A percentile compares a stretch with the other conserved stretches of the same genome.
phyloP scores from a whole-genome alignment of 2,329 filamentous ascomycete species.

The Fusarium citri region DNA sequence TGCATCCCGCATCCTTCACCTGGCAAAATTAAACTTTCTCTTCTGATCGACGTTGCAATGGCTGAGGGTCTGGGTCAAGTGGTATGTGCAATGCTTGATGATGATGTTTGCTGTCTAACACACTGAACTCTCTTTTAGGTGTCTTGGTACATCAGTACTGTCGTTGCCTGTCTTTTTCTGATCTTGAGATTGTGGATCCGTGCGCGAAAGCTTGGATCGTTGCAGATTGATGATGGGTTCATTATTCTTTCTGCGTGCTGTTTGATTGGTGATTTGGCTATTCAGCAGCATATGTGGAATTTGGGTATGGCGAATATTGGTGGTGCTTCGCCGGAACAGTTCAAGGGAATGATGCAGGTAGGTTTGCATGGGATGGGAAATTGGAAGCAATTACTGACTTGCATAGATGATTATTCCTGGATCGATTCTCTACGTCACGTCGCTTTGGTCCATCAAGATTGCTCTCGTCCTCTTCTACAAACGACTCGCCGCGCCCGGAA shows the following conservation, averaged over 20 bases:
- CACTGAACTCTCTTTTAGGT: constrained; percentile 10
- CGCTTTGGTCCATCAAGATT: constrained; percentile 56
- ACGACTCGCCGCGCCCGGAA: constrained; percentile 51
- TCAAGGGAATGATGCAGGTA: constrained; percentile 45
- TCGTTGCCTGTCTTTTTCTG: constrained; percentile 35
- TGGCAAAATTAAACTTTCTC: not conserved
- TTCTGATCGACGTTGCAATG: constrained; percentile 33
- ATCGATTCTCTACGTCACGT: constrained; percentile 55
- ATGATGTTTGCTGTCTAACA: not conserved
- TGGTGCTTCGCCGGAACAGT: constrained; percentile 36
- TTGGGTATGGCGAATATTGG: constrained; percentile 45
- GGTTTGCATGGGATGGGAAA: not conserved
- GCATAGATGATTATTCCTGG: constrained; percentile 54
- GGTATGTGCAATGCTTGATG: constrained; percentile 16
- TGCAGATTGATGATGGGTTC: constrained; percentile 37
- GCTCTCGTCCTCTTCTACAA: constrained; percentile 57
- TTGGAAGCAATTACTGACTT: not conserved
- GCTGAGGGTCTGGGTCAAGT: constrained; percentile 43
- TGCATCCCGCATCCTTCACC: constrained; percentile 14
- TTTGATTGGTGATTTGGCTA: constrained; percentile 38
- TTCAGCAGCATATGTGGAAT: constrained; percentile 44
- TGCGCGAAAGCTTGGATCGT: constrained; percentile 25
- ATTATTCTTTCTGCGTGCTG: constrained; percentile 34
- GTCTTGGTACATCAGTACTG: constrained; percentile 43
- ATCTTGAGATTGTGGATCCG: constrained; percentile 37